phyloP scores from a whole-genome alignment of 306 rosid genomes.

The Lathyrus tuberosus region DNA sequence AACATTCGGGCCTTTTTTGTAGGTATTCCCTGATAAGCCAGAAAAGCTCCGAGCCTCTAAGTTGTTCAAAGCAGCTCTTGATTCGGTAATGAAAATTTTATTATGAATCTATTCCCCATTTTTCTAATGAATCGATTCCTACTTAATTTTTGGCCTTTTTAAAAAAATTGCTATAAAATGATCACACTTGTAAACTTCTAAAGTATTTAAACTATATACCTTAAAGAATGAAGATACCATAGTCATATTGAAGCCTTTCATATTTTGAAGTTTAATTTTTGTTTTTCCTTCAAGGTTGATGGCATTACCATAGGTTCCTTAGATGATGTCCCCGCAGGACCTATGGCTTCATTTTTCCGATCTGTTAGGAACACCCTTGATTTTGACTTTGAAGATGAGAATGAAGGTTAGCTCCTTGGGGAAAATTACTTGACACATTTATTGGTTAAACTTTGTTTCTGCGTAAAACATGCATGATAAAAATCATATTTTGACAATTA shows the following conservation, averaged over 20 bases:
- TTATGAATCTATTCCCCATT: slow-evolving; percentile 27
- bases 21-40: slow-evolving; percentile 97
- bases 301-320: slow-evolving; percentile 79
- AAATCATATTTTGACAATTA: slow-evolving; percentile 35
- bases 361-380: slow-evolving; percentile 92
- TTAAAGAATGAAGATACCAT: slow-evolving; percentile 14
- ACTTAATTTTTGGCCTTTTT: slow-evolving; percentile 20
- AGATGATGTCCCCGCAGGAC: slow-evolving; percentile 87
- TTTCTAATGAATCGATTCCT: slow-evolving; percentile 32
- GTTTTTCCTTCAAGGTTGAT: slow-evolving; percentile 63
- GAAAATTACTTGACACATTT: slow-evolving; percentile 31
- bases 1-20: slow-evolving; percentile 38
- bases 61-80: slow-evolving; percentile 84
- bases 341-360: slow-evolving; percentile 79
- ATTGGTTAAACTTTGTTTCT: slow-evolving; percentile 28
- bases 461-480: slow-evolving; percentile 23
- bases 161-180: slow-evolving; percentile 11
- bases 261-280: slow-evolving; percentile 34
- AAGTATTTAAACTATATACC: slow-evolving; percentile 11
- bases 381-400: slow-evolving; percentile 94
- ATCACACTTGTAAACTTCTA: slow-evolving; percentile 10
- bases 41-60: slow-evolving; percentile 83
- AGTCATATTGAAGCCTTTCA: slow-evolving; percentile 17
- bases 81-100: slow-evolving; percentile 60
- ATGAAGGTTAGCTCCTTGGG: slow-evolving; percentile 66